Evolutionary conservation across 768 basidiomycete species (phyloP), one percentile per base, ranked within the genome.

Genomic region (Crepidotus variabilis): DNA sequence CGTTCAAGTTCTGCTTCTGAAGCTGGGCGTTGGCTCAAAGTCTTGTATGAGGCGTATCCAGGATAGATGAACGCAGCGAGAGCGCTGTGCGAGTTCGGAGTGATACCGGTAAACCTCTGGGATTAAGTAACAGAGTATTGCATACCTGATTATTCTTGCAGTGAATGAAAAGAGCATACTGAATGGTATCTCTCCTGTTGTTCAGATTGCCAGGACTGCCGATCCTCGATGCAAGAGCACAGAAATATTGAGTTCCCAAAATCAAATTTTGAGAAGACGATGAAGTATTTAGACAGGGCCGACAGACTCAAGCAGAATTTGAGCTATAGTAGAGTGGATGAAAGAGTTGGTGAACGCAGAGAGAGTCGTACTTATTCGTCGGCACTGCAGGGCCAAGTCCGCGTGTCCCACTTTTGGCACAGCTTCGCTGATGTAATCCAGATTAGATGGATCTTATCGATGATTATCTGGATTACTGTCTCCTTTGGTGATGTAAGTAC

Each of bases 31-130:
- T 89, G 85, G 35, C 89, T 88, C 32, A 98, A 82, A 0, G 91
- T 86, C 77, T 98, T 98, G 77, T 95, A 98, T n/a, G 92, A 94
- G 28, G 93, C 91, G 73, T 98, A 98, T 21, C 89, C 90, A 0
- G 94, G 94, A 69, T 98, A 96, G 39, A 95, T 80, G 71, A 93
- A 95, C 18, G 87, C 91, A 5, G 77, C 78, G 34, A 81, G 71
- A n/a, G 87, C 86, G 69, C 89, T 90, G 60, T 28, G 28, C 8
- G 28, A 28, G 8, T 28, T 28, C 28, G 7, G 57, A 52, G 18
- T 47, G 14, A 47, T 23, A 14, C 20, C 45, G 24, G 33, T 20
- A 36, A 16, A 47, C 45, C 35, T 5, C 36, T 50, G 43, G 23
- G 16, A 49, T 50, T 43, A 7, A 46, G 36, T 35, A 45, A 14